Conservation (phyloP, 768 basidiomycete species). For the Lactifluus volemus region DNA sequence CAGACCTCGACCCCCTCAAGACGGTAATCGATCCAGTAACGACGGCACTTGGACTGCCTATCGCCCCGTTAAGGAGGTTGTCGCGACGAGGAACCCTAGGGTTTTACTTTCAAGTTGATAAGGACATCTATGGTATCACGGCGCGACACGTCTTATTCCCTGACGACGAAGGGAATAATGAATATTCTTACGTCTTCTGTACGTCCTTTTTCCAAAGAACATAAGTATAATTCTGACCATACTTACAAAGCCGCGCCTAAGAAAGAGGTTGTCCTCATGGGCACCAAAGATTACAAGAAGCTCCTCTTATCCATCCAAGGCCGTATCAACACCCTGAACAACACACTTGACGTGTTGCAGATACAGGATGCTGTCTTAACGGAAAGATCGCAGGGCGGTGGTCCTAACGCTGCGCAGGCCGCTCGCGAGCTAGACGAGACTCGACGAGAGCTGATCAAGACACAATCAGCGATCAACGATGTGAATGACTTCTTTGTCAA, state of each 20-base stretch:
- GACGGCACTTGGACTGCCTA: conserved; percentile 26
- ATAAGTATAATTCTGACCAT: neutral
- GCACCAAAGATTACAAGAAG: neutral
- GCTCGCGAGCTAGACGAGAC: neutral
- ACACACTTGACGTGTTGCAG: neutral
- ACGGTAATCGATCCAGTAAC: conserved; percentile 30
- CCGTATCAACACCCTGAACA: neutral
- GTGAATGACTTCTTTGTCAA: neutral
- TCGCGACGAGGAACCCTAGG: conserved; percentile 32
- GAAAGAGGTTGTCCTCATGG: neutral
- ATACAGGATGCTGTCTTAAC: neutral
- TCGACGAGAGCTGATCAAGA: neutral
- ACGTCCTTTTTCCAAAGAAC: neutral
- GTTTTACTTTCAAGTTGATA: conserved; percentile 27
- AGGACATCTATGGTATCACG: conserved; percentile 30
- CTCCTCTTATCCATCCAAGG: neutral
- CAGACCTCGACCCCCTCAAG: conserved; percentile 25
- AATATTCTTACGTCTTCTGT: conserved; percentile 12
- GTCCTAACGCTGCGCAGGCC: neutral
- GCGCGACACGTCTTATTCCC: conserved; percentile 24
- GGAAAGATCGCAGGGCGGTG: neutral
- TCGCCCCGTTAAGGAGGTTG: conserved; percentile 21
- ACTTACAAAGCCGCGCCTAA: neutral
- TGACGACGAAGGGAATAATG: neutral
- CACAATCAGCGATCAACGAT: neutral